These are phyloP conservation scores for Phytophthora podocarpi DNA, from an alignment of 352 stramenopile genomes.

Conservation along the genomic window DNA sequence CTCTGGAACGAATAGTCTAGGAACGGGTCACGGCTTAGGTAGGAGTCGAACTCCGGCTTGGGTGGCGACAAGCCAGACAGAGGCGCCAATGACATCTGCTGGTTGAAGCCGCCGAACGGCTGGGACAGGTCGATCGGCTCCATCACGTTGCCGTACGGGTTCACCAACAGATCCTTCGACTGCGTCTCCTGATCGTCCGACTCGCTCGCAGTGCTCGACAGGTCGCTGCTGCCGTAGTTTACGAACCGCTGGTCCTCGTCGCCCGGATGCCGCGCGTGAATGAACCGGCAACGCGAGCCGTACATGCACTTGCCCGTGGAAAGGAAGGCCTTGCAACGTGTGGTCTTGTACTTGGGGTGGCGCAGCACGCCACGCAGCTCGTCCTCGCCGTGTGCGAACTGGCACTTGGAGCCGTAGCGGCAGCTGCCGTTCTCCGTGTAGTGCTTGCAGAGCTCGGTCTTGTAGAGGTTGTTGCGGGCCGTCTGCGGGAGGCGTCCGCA, in stretches of 20 bases:
- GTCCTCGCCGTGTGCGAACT: constrained; percentile 88
- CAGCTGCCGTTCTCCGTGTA: constrained; percentile 88
- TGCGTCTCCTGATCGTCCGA: constrained; percentile 63
- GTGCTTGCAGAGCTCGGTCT: constrained; percentile 92
- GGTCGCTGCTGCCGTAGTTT: constrained; percentile 38
- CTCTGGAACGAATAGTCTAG: constrained; percentile 47
- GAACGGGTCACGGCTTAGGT: constrained; percentile 60
- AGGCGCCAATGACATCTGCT: constrained; percentile 61
- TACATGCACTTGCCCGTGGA: constrained; percentile 89
- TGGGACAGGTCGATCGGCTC: constrained; percentile 68
- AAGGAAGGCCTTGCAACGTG: constrained; percentile 88
- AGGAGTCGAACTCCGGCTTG: constrained; percentile 43
- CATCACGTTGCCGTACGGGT: constrained; percentile 65
- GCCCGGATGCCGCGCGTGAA: constrained; percentile 54
- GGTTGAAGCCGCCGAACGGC: constrained; percentile 64
- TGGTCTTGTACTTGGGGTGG: constrained; percentile 93
- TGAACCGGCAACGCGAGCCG: constrained; percentile 88
- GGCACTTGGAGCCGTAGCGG: constrained; percentile 89
- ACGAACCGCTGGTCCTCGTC: constrained; percentile 48
- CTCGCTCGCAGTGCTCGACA: constrained; percentile 70
- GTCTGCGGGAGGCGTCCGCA: constrained; percentile 76
- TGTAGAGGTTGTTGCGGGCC: constrained; percentile 90
- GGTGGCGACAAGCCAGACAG: constrained; percentile 35
- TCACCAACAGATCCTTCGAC: constrained; percentile 63
- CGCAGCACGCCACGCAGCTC: constrained; percentile 86